phyloP scores from a whole-genome alignment of 495 filamentous ascomycete species.

The Pseudevernia furfuracea region DNA sequence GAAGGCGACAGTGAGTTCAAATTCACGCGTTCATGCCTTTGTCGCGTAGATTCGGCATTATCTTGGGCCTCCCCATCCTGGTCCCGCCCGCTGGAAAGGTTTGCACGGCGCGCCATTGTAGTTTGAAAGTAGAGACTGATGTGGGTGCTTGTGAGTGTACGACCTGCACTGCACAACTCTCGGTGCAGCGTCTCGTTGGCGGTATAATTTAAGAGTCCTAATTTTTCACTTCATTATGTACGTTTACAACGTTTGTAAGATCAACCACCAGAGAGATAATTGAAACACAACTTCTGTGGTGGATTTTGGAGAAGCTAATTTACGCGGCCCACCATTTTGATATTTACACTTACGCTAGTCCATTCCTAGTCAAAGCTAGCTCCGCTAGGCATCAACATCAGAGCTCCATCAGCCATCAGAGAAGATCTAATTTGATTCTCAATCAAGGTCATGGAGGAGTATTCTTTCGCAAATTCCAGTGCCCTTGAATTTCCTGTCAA shows the following conservation, averaged over 20 bases:
- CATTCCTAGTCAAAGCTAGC: background rate
- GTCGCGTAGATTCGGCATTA: slow-evolving; percentile 9
- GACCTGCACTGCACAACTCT: background rate
- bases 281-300: too few relatives aligned
- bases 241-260: too few relatives aligned
- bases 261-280: too few relatives aligned
- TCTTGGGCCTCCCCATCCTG: slow-evolving; percentile 15
- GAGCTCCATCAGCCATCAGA: background rate
- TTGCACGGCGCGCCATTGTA: slow-evolving; percentile 24
- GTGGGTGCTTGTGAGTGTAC: background rate
- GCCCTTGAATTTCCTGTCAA: slow-evolving; percentile 67
- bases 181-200: background rate
- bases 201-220: background rate
- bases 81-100: slow-evolving; percentile 24
- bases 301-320: too few relatives aligned
- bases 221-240: too few relatives aligned
- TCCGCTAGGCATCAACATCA: slow-evolving; percentile 1
- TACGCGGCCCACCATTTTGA: too few relatives aligned
- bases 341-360: background rate
- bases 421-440: background rate
- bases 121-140: background rate
- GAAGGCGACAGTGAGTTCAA: slow-evolving; percentile 33
- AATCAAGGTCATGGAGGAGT: slow-evolving; percentile 65
- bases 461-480: slow-evolving; percentile 84
- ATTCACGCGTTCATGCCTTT: slow-evolving; percentile 18